Base-by-base conservation (phyloP, 129 eudicot genomes). In the Silybum marianum region DNA sequence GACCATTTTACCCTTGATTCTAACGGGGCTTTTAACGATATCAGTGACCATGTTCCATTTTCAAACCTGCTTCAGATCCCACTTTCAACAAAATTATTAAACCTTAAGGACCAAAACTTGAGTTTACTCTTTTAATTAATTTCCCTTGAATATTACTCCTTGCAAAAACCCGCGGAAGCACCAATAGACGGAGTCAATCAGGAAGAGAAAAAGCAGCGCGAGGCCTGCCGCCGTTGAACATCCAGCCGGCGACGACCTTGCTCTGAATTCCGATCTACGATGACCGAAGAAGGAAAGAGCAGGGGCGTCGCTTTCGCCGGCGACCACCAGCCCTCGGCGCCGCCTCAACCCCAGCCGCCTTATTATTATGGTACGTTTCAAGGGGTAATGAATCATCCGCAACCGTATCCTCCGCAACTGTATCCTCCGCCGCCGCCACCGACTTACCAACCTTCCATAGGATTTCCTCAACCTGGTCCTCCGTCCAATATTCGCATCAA, bases 291-390 rank as follows among this genome's bases (percentile, higher is more conserved):
- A 60, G 89, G 80, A 24, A 88, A 88, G 79, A 80, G 48, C 78
- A 85, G 77, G 6, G 88, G 81, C 73, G 87, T 67, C 39, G 74
- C 67, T 67, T 19, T 42, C 75, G 30, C 86, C 72, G 81, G 80
- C 40, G 86, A 40, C 79, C 87, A 71, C 28, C 83, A 80, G 1
- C 86, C 86, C 1, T 69, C 89, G 66, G 78, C 87, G 6, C 88
- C 85, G 36, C 83, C 92, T 74, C 84, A 87, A 58, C 86, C 87
- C 51, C 80, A 85, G 24, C 82, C 86, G 75, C 75, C 88, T 9
- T 67, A 90, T 68, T 89, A 93, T 32, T 93, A 93, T 68, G 96
- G 98, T 26, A 93, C 96, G 3, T 93, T 93, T 80, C 98, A 93
- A 83, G 98, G 98, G 25, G 98, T 93, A 18, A 87, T 90, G 5